phyloP scores from a whole-genome alignment of 305 asterid species.

The Fraxinus nigra region DNA sequence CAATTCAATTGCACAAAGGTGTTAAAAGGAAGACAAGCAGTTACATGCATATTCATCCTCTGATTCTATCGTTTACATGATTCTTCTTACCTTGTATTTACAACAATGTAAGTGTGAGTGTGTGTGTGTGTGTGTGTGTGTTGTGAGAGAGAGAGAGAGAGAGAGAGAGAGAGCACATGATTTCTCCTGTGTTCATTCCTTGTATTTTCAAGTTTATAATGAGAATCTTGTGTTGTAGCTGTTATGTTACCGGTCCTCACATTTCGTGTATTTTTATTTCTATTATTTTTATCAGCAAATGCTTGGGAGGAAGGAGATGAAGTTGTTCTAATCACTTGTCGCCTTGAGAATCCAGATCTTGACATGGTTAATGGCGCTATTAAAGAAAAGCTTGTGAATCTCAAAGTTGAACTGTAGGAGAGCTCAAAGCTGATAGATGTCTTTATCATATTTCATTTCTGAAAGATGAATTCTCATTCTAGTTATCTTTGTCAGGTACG shows the following conservation, averaged over 20 bases:
- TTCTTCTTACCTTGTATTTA: neutral
- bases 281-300: conserved; percentile 53
- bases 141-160: neutral
- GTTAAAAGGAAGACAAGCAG: neutral
- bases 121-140: neutral
- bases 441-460: conserved; percentile 8
- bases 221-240: neutral
- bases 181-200: neutral
- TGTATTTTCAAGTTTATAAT: neutral
- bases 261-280: neutral
- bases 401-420: conserved; percentile 77
- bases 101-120: neutral
- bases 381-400: conserved; percentile 59
- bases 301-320: conserved; percentile 99
- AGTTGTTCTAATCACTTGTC: conserved; percentile 85
- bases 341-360: conserved; percentile 67
- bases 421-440: conserved; percentile 13
- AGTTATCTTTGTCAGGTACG: conserved; percentile 54
- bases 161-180: neutral
- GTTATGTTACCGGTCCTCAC: neutral
- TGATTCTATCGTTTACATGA: neutral
- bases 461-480: conserved; percentile 6
- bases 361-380: conserved; percentile 64
- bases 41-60: neutral
- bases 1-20: neutral